Conservation (phyloP, 768 basidiomycete species). For the Agaricus subrufescens region DNA sequence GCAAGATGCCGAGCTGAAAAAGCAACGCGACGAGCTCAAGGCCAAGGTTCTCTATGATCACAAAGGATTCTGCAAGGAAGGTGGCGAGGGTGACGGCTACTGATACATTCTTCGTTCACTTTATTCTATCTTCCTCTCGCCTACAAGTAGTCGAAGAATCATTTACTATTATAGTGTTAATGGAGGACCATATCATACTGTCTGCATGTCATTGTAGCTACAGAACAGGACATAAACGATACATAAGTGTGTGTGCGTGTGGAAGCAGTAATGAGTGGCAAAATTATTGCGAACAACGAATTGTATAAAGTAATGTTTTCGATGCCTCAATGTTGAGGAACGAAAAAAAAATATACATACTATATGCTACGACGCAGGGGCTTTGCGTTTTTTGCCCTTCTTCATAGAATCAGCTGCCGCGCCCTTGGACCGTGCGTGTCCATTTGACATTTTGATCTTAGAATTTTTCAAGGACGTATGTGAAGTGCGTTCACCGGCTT, state of each 20-base stretch:
- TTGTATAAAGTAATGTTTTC: slow-evolving; percentile 10
- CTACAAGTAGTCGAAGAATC: not conserved
- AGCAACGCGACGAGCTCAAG: slow-evolving; percentile 78
- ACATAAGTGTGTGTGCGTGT: not conserved
- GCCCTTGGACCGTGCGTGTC: slow-evolving; percentile 36
- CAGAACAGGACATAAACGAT: slow-evolving; percentile 9
- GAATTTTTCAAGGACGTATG: slow-evolving; percentile 30
- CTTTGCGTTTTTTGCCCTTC: slow-evolving; percentile 56
- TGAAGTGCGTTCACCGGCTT: slow-evolving; percentile 26
- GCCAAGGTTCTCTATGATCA: slow-evolving; percentile 78
- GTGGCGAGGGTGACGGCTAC: slow-evolving; percentile 95
- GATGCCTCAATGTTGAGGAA: slow-evolving; percentile 17
- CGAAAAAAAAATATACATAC: slow-evolving; percentile 21
- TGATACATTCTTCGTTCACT: slow-evolving; percentile 28
- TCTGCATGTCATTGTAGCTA: slow-evolving; percentile 10
- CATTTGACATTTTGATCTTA: slow-evolving; percentile 40
- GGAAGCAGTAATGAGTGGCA: slow-evolving; percentile 1
- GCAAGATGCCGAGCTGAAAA: slow-evolving; percentile 67
- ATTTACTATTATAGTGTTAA: not conserved
- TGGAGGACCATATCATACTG: slow-evolving; percentile 3
- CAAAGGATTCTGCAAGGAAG: slow-evolving; percentile 91
- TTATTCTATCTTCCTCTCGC: not conserved
- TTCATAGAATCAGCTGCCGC: slow-evolving; percentile 38
- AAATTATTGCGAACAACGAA: slow-evolving; percentile 7
- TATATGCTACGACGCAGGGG: slow-evolving; percentile 24